Base-by-base conservation (phyloP, 768 basidiomycete genomes). In the Kondoa subrosea region DNA sequence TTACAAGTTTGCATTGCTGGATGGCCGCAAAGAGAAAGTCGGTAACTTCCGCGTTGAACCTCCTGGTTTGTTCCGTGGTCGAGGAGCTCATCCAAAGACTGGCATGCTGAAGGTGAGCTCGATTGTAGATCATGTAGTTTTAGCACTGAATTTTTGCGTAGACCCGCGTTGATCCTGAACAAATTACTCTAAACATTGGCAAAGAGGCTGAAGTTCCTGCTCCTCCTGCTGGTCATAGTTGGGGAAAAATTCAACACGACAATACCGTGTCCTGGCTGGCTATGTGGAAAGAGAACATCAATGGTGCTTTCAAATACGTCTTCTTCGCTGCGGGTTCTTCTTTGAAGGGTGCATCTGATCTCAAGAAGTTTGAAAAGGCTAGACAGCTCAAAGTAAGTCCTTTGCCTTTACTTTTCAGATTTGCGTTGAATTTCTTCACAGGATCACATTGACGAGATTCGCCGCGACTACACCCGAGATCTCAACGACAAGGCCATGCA, bases 201-300 rank as follows among this genome's bases (percentile, higher is more conserved):
- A 80, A 85, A 73, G 82, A 81, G 60, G 82, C 81, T 0, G 82
- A 85, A 1, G 79, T 87, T 31, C 95, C 95, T 0, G 78, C 83
- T n/a, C 90, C 95, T 2, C 96, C 95, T 71, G 85, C 87, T 75
- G 85, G 91, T 25, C 93, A 95, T 57, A 82, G 84, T 57, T 99
- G 95, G 95, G 91, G 88, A 76, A 81, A 81, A 2, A 80, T 95
- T 26, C 82, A 84, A 14, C 89, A 97, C 75, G 92, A 97, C 75
- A 86, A 92, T 72, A 96, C 91, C 1, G 95, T 97, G n/a, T 97
- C 95, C 15, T 99, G 95, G 95, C 82, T 99, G 61, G 95, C 95
- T 2, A 92, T 88, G 67, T 99, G 95, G 95, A 91, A 91, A 59
- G 95, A 97, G 78, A 99, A 99, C 75, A 85, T 97, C 78, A 97